These are phyloP conservation scores for Candida sanyaensis DNA, from an alignment of 1,139 yeast species.

Conservation along the genomic window DNA sequence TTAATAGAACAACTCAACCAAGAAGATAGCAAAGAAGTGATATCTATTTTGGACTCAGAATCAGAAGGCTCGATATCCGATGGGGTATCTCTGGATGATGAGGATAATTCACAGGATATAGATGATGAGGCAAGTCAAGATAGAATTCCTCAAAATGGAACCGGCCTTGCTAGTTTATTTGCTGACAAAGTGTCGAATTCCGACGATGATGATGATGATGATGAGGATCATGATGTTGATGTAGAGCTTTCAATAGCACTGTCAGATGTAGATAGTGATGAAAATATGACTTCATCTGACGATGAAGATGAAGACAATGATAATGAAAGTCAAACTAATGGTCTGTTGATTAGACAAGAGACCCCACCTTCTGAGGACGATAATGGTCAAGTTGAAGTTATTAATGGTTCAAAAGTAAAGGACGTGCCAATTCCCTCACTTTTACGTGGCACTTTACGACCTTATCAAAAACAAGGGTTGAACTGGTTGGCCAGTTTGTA, in stretches of 20 bases:
- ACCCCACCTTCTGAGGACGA: slow-evolving; percentile 31
- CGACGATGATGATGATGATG: slow-evolving; percentile 18
- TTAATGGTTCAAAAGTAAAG: slow-evolving; percentile 54
- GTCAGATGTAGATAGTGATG: slow-evolving; percentile 22
- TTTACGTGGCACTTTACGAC: slow-evolving; percentile 81
- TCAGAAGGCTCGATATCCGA: slow-evolving; percentile 14
- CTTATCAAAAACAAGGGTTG: slow-evolving; percentile 92
- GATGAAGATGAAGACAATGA: slow-evolving; percentile 17
- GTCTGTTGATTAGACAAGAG: slow-evolving; percentile 1
- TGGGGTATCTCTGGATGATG: slow-evolving; percentile 13
- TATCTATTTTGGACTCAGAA: slow-evolving; percentile 26
- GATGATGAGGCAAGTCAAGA: neutral
- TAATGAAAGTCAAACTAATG: slow-evolving; percentile 16
- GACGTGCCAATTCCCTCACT: slow-evolving; percentile 72
- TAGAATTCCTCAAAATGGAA: neutral
- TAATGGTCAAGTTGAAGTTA: slow-evolving; percentile 11
- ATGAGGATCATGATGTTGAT: slow-evolving; percentile 12
- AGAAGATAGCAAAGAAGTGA: slow-evolving; percentile 10
- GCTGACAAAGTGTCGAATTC: neutral
- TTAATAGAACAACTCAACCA: slow-evolving; percentile 24
- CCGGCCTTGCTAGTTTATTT: slow-evolving; percentile 13
- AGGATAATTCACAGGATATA: neutral
- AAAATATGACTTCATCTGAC: slow-evolving; percentile 16
- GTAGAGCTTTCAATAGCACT: slow-evolving; percentile 10
- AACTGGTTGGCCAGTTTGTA: slow-evolving; percentile 97